phyloP scores from a whole-genome alignment of 371 early-diverging fungal genomes.

The Mucor lusitanicus region DNA sequence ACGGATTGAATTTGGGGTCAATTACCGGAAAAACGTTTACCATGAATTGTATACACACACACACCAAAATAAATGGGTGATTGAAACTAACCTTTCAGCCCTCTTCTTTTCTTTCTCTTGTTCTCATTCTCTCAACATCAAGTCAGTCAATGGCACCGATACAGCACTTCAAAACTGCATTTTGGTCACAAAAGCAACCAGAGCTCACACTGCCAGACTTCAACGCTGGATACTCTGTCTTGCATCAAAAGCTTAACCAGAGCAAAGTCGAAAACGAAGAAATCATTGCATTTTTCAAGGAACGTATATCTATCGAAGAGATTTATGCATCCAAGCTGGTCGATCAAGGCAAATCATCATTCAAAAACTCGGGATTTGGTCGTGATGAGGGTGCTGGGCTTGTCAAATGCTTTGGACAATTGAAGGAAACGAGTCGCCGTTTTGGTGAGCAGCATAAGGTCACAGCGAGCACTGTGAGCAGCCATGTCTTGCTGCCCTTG shows the following conservation, averaged over 20 bases:
- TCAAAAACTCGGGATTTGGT: conserved; percentile 58
- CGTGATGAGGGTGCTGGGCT: conserved; percentile 79
- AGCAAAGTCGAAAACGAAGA: conserved; percentile 75
- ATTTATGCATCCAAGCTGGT: conserved; percentile 57
- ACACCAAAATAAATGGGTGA: background rate
- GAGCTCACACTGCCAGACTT: conserved; percentile 42
- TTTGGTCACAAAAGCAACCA: conserved; percentile 51
- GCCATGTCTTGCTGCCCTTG: conserved; percentile 64
- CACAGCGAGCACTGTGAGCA: conserved; percentile 55
- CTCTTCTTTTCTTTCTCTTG: background rate
- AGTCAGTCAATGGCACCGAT: conserved; percentile 20
- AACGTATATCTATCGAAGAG: conserved; percentile 69
- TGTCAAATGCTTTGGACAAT: conserved; percentile 62
- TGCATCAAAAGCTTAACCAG: conserved; percentile 73
- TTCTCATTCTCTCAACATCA: background rate
- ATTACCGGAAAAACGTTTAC: background rate
- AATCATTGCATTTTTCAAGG: conserved; percentile 65
- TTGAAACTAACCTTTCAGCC: background rate
- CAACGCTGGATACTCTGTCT: conserved; percentile 56
- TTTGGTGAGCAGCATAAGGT: conserved; percentile 61
- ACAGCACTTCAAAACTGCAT: conserved; percentile 48
- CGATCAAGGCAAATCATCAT: conserved; percentile 47
- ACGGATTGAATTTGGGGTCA: background rate
- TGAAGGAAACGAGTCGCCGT: conserved; percentile 60
- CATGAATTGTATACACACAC: background rate